Percentiles rank a stretch among this genome's conserved stretches.
These are phyloP conservation scores for Sordariomycetes sp. DNA, from an alignment of 2,329 filamentous ascomycete species.

Conservation along the genomic window DNA sequence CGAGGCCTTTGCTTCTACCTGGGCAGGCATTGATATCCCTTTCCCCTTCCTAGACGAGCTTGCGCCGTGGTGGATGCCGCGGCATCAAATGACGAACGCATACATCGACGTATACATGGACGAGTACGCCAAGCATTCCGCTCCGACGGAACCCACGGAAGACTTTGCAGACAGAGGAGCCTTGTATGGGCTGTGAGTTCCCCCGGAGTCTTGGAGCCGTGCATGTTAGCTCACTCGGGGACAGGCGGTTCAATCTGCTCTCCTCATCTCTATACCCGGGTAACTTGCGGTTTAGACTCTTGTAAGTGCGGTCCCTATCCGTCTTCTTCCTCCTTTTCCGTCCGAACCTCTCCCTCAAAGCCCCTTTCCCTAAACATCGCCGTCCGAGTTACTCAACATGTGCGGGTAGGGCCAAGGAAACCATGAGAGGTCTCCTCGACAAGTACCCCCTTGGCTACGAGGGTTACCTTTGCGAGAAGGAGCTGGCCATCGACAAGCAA, in stretches of 20 bases:
- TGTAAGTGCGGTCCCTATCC: neutral
- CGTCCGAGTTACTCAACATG: neutral
- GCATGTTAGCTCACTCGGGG: neutral
- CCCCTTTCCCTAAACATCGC: neutral
- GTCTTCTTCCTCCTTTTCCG: too few relatives aligned
- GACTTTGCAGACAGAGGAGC: slow-evolving; percentile 16
- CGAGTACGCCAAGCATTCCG: neutral
- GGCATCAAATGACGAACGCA: neutral
- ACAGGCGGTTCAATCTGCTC: neutral
- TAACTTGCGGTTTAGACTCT: neutral
- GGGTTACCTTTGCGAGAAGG: too few relatives aligned
- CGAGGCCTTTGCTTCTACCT: neutral
- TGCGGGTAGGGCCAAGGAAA: neutral
- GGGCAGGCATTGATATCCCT: neutral
- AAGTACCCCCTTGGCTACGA: neutral
- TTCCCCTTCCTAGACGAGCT: neutral
- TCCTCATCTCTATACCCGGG: neutral
- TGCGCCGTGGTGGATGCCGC: neutral
- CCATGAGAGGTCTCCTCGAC: neutral
- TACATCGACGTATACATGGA: neutral
- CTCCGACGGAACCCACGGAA: slow-evolving; percentile 13
- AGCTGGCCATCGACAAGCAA: too few relatives aligned
- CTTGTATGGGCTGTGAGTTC: slow-evolving; percentile 13
- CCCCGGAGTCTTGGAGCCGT: neutral
- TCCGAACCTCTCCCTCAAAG: too few relatives aligned